These are phyloP conservation scores for Phytophthora boehmeriae DNA, from an alignment of 352 stramenopile genomes.

Conservation along the genomic window DNA sequence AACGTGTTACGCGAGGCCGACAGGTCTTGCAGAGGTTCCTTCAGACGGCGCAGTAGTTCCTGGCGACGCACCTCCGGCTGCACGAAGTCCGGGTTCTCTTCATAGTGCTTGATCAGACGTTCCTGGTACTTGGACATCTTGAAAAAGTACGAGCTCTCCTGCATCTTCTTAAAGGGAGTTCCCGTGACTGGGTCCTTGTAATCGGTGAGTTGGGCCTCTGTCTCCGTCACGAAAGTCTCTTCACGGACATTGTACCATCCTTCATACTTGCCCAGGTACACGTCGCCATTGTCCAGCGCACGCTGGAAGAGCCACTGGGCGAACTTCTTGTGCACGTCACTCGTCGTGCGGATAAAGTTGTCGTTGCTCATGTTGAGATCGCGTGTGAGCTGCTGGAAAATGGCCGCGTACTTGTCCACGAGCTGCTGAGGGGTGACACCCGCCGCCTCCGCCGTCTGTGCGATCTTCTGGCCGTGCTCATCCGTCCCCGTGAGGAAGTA, in stretches of 20 bases:
- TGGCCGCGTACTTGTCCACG: conserved; percentile 94
- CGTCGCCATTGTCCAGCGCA: conserved; percentile 92
- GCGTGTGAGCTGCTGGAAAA: conserved; percentile 88
- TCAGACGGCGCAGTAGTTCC: conserved; percentile 93
- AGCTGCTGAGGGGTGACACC: conserved; percentile 94
- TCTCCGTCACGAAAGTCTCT: conserved; percentile 99
- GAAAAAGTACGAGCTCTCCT: conserved; percentile 99
- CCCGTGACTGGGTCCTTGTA: conserved; percentile 96
- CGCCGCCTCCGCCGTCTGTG: conserved; percentile 93
- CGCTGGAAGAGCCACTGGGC: conserved; percentile 95
- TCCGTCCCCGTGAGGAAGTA: conserved; percentile 93
- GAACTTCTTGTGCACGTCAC: conserved; percentile 94
- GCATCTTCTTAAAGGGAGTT: conserved; percentile 95
- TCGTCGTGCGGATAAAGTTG: conserved; percentile 97
- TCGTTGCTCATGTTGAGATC: conserved; percentile 90
- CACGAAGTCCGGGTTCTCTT: conserved; percentile 95
- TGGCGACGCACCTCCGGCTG: conserved; percentile 95
- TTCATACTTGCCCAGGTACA: conserved; percentile 97
- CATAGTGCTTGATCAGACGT: conserved; percentile 95
- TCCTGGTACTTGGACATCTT: conserved; percentile 98
- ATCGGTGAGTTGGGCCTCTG: conserved; percentile 94
- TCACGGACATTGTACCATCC: conserved; percentile 99
- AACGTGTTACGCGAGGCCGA: conserved; percentile 98
- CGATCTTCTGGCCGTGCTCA: conserved; percentile 99
- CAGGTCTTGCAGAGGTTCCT: conserved; percentile 95